Conservation (phyloP, 1,284 basidiomycete species). For the Ustilago xerochloae region DNA sequence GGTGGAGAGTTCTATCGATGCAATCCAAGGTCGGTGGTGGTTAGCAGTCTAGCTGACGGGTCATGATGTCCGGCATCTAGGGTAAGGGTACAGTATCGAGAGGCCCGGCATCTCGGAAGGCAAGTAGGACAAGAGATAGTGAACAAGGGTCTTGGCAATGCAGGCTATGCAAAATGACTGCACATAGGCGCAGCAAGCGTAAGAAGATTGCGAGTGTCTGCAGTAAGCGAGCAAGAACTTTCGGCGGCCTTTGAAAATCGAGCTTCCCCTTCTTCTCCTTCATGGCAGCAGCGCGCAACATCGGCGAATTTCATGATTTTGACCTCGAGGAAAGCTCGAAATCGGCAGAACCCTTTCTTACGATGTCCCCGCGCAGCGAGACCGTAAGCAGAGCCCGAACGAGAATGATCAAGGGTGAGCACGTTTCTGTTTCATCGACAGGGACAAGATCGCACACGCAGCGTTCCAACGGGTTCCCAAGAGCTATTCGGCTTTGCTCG, state of each 20-base stretch:
- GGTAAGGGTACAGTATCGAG: background rate
- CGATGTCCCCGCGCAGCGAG: background rate
- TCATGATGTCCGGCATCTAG: background rate
- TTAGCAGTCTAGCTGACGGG: background rate
- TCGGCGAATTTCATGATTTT: constrained; percentile 1
- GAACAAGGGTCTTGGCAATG: constrained; percentile 6
- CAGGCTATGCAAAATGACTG: background rate
- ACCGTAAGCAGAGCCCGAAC: background rate
- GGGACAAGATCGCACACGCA: too few species aligned
- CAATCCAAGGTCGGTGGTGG: background rate
- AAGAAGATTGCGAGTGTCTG: background rate
- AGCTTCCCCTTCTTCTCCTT: background rate
- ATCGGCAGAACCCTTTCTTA: background rate
- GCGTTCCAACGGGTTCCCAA: too few species aligned
- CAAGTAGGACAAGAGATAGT: constrained; percentile 7
- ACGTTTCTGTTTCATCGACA: background rate
- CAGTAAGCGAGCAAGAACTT: background rate
- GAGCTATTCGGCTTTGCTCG: too few species aligned
- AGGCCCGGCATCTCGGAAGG: constrained; percentile 16
- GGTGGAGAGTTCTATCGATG: background rate
- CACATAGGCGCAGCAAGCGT: background rate
- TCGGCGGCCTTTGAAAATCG: background rate
- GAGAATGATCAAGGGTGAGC: background rate
- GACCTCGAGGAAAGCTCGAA: background rate
- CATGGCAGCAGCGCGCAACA: background rate